Conservation (phyloP, 2,329 filamentous ascomycete genomes). For the Metarhizium brunneum region DNA sequence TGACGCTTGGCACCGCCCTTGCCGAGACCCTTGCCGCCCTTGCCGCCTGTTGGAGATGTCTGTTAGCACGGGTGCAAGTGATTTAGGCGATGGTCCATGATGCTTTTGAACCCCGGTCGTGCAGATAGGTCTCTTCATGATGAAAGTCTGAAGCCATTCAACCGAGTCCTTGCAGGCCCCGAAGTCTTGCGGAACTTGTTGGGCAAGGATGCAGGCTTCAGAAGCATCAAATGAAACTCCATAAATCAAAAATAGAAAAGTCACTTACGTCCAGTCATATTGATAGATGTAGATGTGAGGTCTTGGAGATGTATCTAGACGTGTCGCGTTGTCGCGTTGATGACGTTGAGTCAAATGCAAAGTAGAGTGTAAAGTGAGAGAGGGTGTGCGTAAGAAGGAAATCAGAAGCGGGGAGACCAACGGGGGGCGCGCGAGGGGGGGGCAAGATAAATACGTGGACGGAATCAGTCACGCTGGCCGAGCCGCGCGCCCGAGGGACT, state of each 20-base stretch:
- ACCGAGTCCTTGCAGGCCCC: not conserved
- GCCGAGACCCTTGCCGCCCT: slow-evolving; percentile 95
- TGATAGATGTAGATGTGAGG: slow-evolving; percentile 29
- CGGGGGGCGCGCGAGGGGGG: slow-evolving; percentile 17
- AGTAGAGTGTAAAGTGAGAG: slow-evolving; percentile 14
- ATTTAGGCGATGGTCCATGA: too few relatives aligned
- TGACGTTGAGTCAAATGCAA: slow-evolving; percentile 11
- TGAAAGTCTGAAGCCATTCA: not conserved
- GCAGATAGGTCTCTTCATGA: not conserved
- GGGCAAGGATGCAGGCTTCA: too few relatives aligned
- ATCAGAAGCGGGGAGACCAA: slow-evolving; percentile 16
- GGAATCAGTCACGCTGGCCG: slow-evolving; percentile 22
- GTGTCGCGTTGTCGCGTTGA: slow-evolving; percentile 11
- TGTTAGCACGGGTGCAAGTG: slow-evolving; percentile 31
- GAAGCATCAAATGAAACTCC: not conserved
- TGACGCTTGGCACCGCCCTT: slow-evolving; percentile 99
- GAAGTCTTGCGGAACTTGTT: too few relatives aligned
- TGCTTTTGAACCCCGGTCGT: not conserved
- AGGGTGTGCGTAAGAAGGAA: slow-evolving; percentile 11
- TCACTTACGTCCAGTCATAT: slow-evolving; percentile 66
- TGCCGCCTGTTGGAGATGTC: slow-evolving; percentile 56
- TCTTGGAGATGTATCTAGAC: not conserved
- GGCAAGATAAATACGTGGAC: slow-evolving; percentile 26
- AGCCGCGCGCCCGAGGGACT: not conserved
- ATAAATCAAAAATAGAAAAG: slow-evolving; percentile 6